phyloP scores from a whole-genome alignment of 2,329 filamentous ascomycete genomes.

The Beauveria sp. region DNA sequence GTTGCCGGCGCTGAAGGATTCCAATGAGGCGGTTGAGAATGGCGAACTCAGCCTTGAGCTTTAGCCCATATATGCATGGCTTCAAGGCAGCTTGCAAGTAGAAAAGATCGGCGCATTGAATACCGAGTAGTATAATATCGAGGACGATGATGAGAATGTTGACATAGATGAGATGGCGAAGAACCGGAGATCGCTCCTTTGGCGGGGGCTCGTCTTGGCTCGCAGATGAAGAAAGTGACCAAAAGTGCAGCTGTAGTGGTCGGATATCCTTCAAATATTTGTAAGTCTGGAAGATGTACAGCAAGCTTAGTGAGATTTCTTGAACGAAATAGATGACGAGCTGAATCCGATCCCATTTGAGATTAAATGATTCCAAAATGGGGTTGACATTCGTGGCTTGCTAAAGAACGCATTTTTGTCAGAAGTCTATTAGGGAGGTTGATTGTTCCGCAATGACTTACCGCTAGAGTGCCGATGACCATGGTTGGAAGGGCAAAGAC shows the following conservation, averaged over 20 bases:
- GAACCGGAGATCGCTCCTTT: conserved; percentile 14
- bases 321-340: conserved; percentile 45
- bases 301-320: conserved; percentile 39
- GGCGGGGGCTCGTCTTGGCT: conserved; percentile 23
- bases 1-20: conserved; percentile 13
- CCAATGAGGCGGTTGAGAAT: conserved; percentile 31
- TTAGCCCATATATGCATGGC: conserved; percentile 30
- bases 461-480: conserved; percentile 43
- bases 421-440: background rate
- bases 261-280: conserved; percentile 7
- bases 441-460: conserved; percentile 18
- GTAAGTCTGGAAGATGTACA: conserved; percentile 34
- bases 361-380: conserved; percentile 19
- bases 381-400: conserved; percentile 21
- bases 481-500: conserved; percentile 45
- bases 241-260: conserved; percentile 12
- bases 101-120: conserved; percentile 29
- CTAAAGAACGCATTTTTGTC: conserved; percentile 12
- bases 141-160: conserved; percentile 39
- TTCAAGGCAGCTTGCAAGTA: conserved; percentile 30
- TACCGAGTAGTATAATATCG: conserved; percentile 32
- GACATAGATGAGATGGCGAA: conserved; percentile 33
- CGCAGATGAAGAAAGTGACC: conserved; percentile 37
- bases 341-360: conserved; percentile 43
- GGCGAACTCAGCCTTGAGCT: conserved; percentile 32